A percentile compares a stretch with the other conserved stretches of the same genome.
Evolutionary conservation across 257 asterid genomes (phyloP).

Genomic region (Gentiana straminea): DNA sequence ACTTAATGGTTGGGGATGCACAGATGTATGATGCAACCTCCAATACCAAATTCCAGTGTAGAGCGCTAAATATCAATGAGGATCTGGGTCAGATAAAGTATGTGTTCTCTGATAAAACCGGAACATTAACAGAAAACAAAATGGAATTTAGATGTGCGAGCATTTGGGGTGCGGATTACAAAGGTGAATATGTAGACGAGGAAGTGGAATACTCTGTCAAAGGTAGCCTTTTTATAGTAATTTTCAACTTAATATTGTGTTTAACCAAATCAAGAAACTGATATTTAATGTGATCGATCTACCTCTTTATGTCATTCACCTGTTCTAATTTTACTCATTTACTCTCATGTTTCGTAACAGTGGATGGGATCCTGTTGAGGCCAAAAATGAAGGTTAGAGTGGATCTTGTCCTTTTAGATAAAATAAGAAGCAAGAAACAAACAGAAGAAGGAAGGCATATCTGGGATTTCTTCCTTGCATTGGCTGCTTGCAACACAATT

Average conservation of each 20-base stretch:
- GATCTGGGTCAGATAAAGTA: conserved; percentile 97
- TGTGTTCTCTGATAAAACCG: conserved; percentile 96
- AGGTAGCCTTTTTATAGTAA: conserved; percentile 30
- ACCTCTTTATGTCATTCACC: conserved; percentile 7
- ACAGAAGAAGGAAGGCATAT: conserved; percentile 49
- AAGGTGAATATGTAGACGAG: conserved; percentile 37
- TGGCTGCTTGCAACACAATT: conserved; percentile 97
- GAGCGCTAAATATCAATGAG: conserved; percentile 95
- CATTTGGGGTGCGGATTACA: conserved; percentile 64
- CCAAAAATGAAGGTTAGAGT: conserved; percentile 75
- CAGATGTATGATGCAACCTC: conserved; percentile 59
- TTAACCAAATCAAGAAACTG: neutral
- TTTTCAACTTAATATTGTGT: neutral
- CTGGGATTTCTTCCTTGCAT: conserved; percentile 67
- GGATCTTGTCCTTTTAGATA: conserved; percentile 52
- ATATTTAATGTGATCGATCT: neutral
- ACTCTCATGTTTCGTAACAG: conserved; percentile 32
- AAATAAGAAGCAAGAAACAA: conserved; percentile 34
- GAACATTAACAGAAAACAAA: conserved; percentile 96
- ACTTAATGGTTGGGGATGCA: conserved; percentile 72
- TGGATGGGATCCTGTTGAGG: conserved; percentile 46
- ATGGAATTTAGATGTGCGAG: conserved; percentile 97
- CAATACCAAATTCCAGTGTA: conserved; percentile 83
- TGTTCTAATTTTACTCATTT: neutral
- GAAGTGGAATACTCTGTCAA: conserved; percentile 31